Conservation (phyloP, 1,139 yeast genomes). For the Pichia inconspicua region DNA sequence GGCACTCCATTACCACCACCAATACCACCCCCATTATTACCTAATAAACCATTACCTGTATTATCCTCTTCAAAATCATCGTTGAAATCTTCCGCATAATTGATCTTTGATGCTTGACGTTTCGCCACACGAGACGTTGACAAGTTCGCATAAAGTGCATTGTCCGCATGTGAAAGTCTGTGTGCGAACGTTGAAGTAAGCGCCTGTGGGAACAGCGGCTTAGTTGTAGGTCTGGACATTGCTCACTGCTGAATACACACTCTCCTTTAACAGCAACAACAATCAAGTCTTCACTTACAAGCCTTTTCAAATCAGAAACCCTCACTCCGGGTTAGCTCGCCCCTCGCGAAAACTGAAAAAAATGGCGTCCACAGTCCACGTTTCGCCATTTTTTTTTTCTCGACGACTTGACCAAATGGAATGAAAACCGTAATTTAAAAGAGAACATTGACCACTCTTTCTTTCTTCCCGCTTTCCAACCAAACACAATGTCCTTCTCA, state of each 20-base stretch:
- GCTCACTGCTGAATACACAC: background rate
- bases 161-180: slow-evolving; percentile 51
- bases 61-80: slow-evolving; percentile 56
- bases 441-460: background rate
- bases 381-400: background rate
- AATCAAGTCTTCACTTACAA: background rate
- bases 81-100: slow-evolving; percentile 68
- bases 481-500: background rate
- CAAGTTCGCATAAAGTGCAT: slow-evolving; percentile 59
- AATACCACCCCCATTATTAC: background rate
- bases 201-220: slow-evolving; percentile 57
- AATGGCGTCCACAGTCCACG: background rate
- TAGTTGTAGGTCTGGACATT: slow-evolving; percentile 13
- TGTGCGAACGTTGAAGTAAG: slow-evolving; percentile 62
- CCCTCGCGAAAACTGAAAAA: background rate
- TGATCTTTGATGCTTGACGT: slow-evolving; percentile 62
- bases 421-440: too few species aligned
- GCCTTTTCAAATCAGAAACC: background rate
- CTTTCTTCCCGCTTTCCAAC: background rate
- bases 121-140: slow-evolving; percentile 75
- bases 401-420: background rate
- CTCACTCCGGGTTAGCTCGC: background rate
- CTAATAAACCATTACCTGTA: background rate
- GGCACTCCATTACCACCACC: background rate
- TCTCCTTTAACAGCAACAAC: too few species aligned